These are phyloP conservation scores for Aspergillus unguis DNA, from an alignment of 2,329 filamentous ascomycete species.

Conservation along the genomic window DNA sequence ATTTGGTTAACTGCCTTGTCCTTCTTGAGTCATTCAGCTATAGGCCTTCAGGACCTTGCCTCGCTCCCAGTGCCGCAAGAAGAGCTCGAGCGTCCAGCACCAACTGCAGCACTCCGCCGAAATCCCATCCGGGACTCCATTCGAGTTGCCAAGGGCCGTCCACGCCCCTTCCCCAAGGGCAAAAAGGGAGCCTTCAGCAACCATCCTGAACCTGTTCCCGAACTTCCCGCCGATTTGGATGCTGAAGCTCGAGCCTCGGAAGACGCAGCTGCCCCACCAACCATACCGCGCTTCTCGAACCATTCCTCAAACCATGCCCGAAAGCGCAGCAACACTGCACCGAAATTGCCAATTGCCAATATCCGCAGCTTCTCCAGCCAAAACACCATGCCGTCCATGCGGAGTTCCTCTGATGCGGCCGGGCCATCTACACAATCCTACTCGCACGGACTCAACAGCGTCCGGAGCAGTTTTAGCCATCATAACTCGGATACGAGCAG, in stretches of 20 bases:
- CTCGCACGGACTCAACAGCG: conserved; percentile 30
- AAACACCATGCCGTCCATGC: conserved; percentile 32
- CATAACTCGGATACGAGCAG: conserved; percentile 53
- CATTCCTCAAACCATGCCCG: conserved; percentile 70
- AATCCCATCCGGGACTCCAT: conserved; percentile 81
- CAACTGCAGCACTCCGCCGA: conserved; percentile 51
- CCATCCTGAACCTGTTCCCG: conserved; percentile 32
- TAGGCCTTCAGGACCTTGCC: conserved; percentile 72
- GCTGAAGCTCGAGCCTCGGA: conserved; percentile 34
- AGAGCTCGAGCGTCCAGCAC: conserved; percentile 37
- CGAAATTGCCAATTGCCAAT: conserved; percentile 65
- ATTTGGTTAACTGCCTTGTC: conserved; percentile 92
- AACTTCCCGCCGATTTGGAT: conserved; percentile 31
- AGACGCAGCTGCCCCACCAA: conserved; percentile 51
- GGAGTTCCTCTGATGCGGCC: conserved; percentile 57
- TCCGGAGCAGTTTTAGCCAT: conserved; percentile 46
- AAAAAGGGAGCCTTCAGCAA: conserved; percentile 39
- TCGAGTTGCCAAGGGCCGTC: conserved; percentile 74
- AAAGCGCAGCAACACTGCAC: conserved; percentile 85
- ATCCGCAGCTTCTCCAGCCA: conserved; percentile 70
- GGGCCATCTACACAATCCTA: conserved; percentile 30
- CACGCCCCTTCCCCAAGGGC: conserved; percentile 41
- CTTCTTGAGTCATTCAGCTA: conserved; percentile 86
- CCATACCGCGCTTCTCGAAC: conserved; percentile 51
- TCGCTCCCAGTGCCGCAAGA: conserved; percentile 51